Conservation (phyloP, 148 eudicot species). For the Vaccinium corymbosum region DNA sequence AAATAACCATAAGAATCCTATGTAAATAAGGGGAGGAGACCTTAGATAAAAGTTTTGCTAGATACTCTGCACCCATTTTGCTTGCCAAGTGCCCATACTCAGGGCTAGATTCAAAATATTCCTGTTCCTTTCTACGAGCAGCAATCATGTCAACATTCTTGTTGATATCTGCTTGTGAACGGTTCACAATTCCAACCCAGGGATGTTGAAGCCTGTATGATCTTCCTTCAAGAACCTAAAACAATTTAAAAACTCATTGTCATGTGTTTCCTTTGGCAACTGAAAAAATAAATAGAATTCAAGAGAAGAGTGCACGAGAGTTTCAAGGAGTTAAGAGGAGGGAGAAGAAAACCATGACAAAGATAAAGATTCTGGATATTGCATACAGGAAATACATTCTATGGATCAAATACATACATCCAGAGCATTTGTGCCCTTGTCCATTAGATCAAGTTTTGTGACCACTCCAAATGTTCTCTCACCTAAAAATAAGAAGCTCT, state of each 20-base stretch:
- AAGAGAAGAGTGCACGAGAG: neutral
- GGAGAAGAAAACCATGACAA: conserved; percentile 1
- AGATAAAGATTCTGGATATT: neutral
- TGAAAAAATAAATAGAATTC: neutral
- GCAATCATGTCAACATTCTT: conserved; percentile 83
- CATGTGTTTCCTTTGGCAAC: neutral
- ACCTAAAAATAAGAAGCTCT: conserved; percentile 36
- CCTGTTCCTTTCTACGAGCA: conserved; percentile 89
- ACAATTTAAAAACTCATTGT: conserved; percentile 5
- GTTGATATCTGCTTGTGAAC: conserved; percentile 99
- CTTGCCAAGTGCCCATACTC: conserved; percentile 94
- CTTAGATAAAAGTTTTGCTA: conserved; percentile 88
- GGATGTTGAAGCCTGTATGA: conserved; percentile 93
- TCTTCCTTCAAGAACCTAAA: conserved; percentile 95
- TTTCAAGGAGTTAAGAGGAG: neutral
- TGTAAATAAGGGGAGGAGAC: conserved; percentile 28
- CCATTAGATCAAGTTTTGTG: conserved; percentile 98
- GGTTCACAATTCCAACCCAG: conserved; percentile 98
- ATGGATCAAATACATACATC: conserved; percentile 53
- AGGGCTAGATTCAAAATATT: conserved; percentile 93
- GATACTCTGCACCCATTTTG: conserved; percentile 95
- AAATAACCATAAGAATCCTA: neutral
- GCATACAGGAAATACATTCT: neutral
- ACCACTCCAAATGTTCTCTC: conserved; percentile 97
- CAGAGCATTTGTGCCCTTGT: conserved; percentile 87